Conservation (phyloP, 2,329 filamentous ascomycete species). For the Sarocladium kiliense region DNA sequence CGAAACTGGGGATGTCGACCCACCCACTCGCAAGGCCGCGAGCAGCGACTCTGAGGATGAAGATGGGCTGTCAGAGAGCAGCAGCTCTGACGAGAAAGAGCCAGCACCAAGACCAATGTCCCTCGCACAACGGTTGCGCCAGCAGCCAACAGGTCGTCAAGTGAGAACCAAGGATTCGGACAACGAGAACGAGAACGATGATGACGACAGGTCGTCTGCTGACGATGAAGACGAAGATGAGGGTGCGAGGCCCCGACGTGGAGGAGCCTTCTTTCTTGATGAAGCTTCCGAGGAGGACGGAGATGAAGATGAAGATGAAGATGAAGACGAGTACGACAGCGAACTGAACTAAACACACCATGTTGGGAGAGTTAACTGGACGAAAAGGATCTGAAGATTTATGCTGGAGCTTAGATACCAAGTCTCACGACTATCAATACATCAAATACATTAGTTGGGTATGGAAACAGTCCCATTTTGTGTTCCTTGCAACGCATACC, state of each 20-base stretch:
- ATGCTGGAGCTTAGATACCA: conserved; percentile 1
- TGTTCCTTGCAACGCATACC: too few relatives aligned
- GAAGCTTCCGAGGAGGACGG: neutral
- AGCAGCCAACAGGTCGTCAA: neutral
- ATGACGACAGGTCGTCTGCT: neutral
- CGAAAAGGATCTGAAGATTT: neutral
- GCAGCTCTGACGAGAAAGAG: neutral
- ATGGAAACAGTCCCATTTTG: too few relatives aligned
- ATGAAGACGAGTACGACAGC: neutral
- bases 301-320: neutral
- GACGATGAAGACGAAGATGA: conserved; percentile 9
- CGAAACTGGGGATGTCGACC: neutral
- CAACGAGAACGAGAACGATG: neutral
- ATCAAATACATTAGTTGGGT: neutral
- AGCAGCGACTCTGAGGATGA: conserved; percentile 6
- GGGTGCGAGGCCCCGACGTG: neutral
- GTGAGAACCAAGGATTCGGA: neutral
- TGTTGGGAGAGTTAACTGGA: neutral
- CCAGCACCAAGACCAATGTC: neutral
- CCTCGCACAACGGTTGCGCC: neutral
- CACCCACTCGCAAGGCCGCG: neutral
- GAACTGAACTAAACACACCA: neutral
- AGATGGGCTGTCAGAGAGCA: neutral
- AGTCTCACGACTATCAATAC: conserved; percentile 3
- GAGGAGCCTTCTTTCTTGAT: neutral